Evolutionary conservation across 495 filamentous ascomycete species (phyloP), one percentile per base, ranked within the genome.

Genomic region (Talaromyces ruber): DNA sequence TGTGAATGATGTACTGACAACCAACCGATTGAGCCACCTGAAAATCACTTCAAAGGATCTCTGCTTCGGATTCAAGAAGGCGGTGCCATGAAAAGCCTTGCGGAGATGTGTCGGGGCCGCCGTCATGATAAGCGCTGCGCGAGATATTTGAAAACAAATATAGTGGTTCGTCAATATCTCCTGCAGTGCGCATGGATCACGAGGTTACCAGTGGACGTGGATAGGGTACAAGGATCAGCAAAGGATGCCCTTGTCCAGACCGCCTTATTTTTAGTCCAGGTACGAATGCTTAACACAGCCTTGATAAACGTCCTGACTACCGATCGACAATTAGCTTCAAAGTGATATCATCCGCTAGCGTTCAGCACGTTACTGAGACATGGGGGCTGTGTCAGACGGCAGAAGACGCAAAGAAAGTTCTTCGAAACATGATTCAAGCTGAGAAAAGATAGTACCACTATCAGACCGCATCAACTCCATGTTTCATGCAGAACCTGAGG

Each of bases 1-100:
- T 69, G 32, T 67, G 73, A 63, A 79, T 74, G 64, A 81, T 77
- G 67, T 79, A 76, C 78, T 82, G 72, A 69, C 63, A 76, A 70
- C 76, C 72, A 82, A 75, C 74, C 72, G 67, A 70, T 76, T 74
- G 68, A 75, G 76, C 75, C 74, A 81, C 74, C 59, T 18, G 29
- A 57, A 29, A 57, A 34, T 34, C 8, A 21, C 14, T 55, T n/a
- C 16, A n/a, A 30, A 26, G 9, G 52, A 21, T 52, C 8, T 25
- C 47, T 52, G 3, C 18, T 21, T 16, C 51, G 14, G 7, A n/a
- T 14, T 11, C 51, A 54, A 39, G 26, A 54, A 54, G 51, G 51
- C 51, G 26, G 51, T 54, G 51, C 51, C 21, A 26, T n/a, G 21
- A 25, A 54, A 54, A 3, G 51, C 51, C 9, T 26, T n/a, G 22